Base-by-base conservation (phyloP, 2,329 filamentous ascomycete species). In the Penicillium digitatum region DNA sequence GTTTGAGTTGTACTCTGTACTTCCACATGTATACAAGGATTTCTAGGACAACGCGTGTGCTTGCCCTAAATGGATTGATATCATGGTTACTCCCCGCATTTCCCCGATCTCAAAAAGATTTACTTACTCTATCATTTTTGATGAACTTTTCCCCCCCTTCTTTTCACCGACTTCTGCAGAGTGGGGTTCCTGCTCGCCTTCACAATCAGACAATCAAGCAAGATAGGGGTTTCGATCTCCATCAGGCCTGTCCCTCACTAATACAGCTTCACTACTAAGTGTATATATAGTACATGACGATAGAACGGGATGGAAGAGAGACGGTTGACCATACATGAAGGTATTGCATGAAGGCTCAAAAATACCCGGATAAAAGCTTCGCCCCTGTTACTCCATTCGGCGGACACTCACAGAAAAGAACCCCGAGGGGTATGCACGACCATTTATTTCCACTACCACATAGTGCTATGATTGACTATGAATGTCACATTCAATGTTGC, bases 11-110 rank as follows among this genome's bases (percentile, higher is more conserved):
- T 53, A 27, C 48, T 27, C 20, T 5, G 16, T 43, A 42, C 39
- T 18, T 2, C n/a, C 10, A 8, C 10, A 27, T 16, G 24, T 3
- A 43, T 43, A 27, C 16, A 10, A 39, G 37, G 12, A 27, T 29
- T 10, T 43, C 40, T 2, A 27, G 27, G 11, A 31, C 26, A 24
- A 60, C 61, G 62, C 57, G 50, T 63, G 50, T 32, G 51, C 43
- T 58, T 64, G 47, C 62, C 59, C 34, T 20, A 60, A 61, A 44
- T 11, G 61, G 59, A 61, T 43, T 51, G 42, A 56, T 56, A 38
- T 47, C 47, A 29, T 50, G 42, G 26, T 34, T 43, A 22, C 24
- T 35, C 60, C 61, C 60, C 62, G 58, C 62, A 52, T 61, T 62
- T 9, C 43, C 40, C 60, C 58, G 56, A 59, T 52, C 22, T 32